Base-by-base conservation (phyloP, 2,329 filamentous ascomycete species). In the Bipolaris oryzae region DNA sequence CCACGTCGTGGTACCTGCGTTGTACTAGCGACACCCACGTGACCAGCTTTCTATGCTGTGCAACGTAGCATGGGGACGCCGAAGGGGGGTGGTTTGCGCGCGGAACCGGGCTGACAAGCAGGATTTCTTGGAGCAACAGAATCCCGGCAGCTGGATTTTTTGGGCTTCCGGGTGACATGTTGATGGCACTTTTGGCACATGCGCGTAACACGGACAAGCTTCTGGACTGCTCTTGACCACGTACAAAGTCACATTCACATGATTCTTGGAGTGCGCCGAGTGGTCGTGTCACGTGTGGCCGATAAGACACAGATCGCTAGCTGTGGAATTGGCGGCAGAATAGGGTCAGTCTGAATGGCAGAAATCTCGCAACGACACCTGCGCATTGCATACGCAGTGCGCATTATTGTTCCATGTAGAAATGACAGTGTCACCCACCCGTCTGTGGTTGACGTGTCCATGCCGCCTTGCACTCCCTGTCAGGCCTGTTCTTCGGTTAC, bases 381-480 rank as follows among this genome's bases (percentile, higher is more conserved):
- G 38, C 50, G 52, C 53, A 59, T 45, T 55, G 53, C 53, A 46
- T 55, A 65, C 39, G 45, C 37, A 31, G 53, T 60, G 61, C 44
- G 61, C 51, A 60, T 55, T 53, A 15, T 35, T 33, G 34, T 28
- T 18, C n/a, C 46, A 21, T 49, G 21, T 37, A 15, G n/a, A 44
- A 31, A 16, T 25, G 9, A 42, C 13, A 21, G 48, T 42, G 37
- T 37, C 15, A 42, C 31, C 34, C 28, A 10, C 37, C 23, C 54
- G 53, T 34, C 53, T 46, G 46, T 50, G 25, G 34, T 57, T 61
- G 53, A 57, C 50, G 37, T 58, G 52, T 50, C 18, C 54, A 48
- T 52, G 53, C 60, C 49, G 48, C 47, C 39, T 50, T 55, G 58
- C 58, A 53, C 57, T 58, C 53, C 63, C 57, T 68, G 62, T 64